Base-by-base conservation (phyloP, 1,284 basidiomycete genomes). In the Cystobasidium slooffiae region DNA sequence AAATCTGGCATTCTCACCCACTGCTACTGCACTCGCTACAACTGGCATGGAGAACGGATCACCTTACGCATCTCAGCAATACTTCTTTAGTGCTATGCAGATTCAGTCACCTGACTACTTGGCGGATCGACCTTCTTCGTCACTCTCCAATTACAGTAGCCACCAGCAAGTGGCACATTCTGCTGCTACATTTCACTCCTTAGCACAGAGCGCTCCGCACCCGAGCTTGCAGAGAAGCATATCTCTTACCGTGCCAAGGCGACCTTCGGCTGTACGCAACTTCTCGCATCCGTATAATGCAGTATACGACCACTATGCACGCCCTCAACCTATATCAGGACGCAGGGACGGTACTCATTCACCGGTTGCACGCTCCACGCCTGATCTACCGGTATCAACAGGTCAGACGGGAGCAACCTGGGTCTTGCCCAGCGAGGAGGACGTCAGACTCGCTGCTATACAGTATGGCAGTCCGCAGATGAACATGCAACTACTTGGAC, bases 361-460 rank as follows among this genome's bases (percentile, higher is more conserved):
- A 31, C 12, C 61, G 6, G 20, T n/a, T 49, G 37, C 43, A 7
- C 22, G 61, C 44, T 49, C 44, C 2, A 44, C 61, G 14, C 46
- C 46, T 37, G 61, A 47, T 49, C 44, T 63, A 5, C 31, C 31
- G 31, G 31, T 31, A 5, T 31, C 31, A 31, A 31, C 31, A 31
- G 31, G 31, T 31, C 56, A 59, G 20, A 14, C 37, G 14, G 56
- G 56, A 18, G 31, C 31, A 31, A 22, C 39, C 6, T 41, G 39
- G 56, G 24, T 52, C 9, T 18, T 72, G 61, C 68, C 68, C 63
- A 62, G 67, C 70, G 8, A 52, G 22, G 4, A n/a, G 72, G 6
- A 75, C 68, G 16, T 43, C 52, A 9, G 70, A 74, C 41, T 61
- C 41, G 20, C 74, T 75, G 51, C 76, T 72, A 39, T 49, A 31